A percentile compares a stretch with the other conserved stretches of the same genome.
Evolutionary conservation across 2,329 filamentous ascomycete species (phyloP).

Genomic region (Alternaria solani): DNA sequence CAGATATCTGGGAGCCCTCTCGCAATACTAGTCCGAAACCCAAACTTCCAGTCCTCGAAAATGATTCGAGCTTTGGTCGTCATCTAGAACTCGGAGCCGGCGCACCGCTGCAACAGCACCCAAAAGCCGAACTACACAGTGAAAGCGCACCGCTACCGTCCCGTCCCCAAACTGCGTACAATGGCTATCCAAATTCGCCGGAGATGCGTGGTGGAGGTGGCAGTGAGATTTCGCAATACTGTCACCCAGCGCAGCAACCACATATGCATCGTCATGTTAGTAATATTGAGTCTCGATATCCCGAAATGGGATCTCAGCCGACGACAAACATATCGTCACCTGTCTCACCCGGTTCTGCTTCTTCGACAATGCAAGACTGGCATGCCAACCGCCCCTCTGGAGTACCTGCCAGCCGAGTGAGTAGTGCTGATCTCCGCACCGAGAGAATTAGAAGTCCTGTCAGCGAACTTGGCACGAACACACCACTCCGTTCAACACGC

Average conservation of each 20-base stretch:
- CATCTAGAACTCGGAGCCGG: background rate
- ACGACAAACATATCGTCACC: background rate
- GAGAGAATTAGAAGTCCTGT: background rate
- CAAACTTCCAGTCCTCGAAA: background rate
- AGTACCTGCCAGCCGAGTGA: background rate
- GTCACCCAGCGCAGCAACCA: background rate
- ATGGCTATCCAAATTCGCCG: background rate
- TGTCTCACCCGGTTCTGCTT: background rate
- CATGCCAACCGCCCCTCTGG: background rate
- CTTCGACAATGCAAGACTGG: background rate
- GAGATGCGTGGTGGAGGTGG: background rate
- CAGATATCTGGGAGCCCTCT: slow-evolving; percentile 4
- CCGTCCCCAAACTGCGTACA: background rate
- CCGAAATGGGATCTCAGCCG: background rate
- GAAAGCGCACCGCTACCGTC: background rate
- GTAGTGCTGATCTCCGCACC: background rate
- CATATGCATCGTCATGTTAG: background rate
- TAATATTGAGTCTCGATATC: slow-evolving; percentile 1
- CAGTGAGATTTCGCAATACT: background rate
- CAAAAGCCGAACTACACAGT: background rate
- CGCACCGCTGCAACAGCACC: background rate
- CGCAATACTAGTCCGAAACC: slow-evolving; percentile 1
- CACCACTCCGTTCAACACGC: background rate
- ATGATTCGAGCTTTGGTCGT: background rate
- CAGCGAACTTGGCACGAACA: background rate